phyloP scores from a whole-genome alignment of 495 filamentous ascomycete species.

The Penicillium tannophilum region DNA sequence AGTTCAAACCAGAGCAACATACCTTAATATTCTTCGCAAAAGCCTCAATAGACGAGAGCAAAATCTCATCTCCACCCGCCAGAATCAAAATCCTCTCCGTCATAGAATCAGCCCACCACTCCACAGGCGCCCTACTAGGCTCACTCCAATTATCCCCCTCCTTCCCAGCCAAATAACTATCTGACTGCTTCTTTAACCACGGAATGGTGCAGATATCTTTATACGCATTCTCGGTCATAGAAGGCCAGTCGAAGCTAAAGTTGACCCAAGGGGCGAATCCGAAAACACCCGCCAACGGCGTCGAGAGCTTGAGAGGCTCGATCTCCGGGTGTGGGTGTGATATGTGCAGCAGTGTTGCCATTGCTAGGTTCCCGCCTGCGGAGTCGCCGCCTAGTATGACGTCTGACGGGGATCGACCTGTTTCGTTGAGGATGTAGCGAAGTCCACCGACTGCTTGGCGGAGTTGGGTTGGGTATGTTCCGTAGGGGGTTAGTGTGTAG shows the following conservation, averaged over 20 bases:
- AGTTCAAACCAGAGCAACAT: constrained; percentile 10
- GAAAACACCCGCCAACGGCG: constrained; percentile 50
- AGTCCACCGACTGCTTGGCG: constrained; percentile 55
- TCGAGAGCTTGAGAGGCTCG: constrained; percentile 30
- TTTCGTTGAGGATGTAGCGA: constrained; percentile 50
- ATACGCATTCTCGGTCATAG: constrained; percentile 45
- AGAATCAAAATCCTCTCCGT: constrained; percentile 53
- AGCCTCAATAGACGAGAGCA: constrained; percentile 56
- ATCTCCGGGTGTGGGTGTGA: constrained; percentile 60
- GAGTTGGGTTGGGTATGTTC: constrained; percentile 59
- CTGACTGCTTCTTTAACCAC: constrained; percentile 42
- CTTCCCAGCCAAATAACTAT: constrained; percentile 45
- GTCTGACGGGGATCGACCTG: constrained; percentile 39
- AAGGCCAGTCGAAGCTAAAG: constrained; percentile 44
- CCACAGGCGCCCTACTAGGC: constrained; percentile 47
- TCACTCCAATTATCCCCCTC: constrained; percentile 58
- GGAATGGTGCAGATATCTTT: constrained; percentile 49
- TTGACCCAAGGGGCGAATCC: constrained; percentile 58
- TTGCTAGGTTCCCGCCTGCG: constrained; percentile 61
- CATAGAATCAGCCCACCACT: constrained; percentile 56
- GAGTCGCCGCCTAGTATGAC: constrained; percentile 64
- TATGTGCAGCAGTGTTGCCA: constrained; percentile 58
- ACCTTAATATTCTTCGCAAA: constrained; percentile 51
- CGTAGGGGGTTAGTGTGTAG: constrained; percentile 59
- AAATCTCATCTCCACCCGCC: constrained; percentile 57